Base-by-base conservation (phyloP, 345 rosid species). In the Camelina neglecta region DNA sequence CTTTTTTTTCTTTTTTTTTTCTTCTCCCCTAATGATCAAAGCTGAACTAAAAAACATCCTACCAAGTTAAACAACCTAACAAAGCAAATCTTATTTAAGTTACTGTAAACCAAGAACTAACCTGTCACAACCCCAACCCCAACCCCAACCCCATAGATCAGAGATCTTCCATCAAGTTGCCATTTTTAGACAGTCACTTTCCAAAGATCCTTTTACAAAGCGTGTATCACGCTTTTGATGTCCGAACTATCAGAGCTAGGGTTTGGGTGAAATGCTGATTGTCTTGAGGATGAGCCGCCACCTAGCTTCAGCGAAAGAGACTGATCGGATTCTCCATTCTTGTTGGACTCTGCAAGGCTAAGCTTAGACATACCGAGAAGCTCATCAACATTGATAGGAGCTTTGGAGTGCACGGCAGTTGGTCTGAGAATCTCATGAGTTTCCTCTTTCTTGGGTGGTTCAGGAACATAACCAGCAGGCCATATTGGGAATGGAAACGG, bases 351-450 rank as follows among this genome's bases (percentile, higher is more conserved):
- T 73, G 87, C 93, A 49, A 96, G 80, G 78, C 93, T 85, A 33
- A 96, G 86, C 81, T 93, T 87, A 7, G 99, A 90, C 89, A 96
- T 86, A 73, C 99, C 98, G 3, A 96, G 94, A 57, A 96, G 84
- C 76, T 96, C 91, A 9, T 96, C 93, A 0, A 93, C 97, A 54
- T 93, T 93, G 53, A 96, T 87, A 4, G 98, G 98, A 80, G 82
- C 83, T 85, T 91, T 96, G 1, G 93, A 90, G 59, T 89, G 86
- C 45, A 89, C 86, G 0, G 99, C 89, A 5, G 90, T 90, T 61
- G 98, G 99, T 86, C 86, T 91, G 15, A 96, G 83, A 73, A 96
- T 94, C 81, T 93, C 90, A 50, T 85, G 88, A 2, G 84, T 75
- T 36, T 82, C 89, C 38, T 82, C 89, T 71, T 77, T 49, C 74